Evolutionary conservation across 179 eudicot genomes (phyloP), one percentile per base, ranked within the genome.

Genomic region (Gypsophila paniculata): DNA sequence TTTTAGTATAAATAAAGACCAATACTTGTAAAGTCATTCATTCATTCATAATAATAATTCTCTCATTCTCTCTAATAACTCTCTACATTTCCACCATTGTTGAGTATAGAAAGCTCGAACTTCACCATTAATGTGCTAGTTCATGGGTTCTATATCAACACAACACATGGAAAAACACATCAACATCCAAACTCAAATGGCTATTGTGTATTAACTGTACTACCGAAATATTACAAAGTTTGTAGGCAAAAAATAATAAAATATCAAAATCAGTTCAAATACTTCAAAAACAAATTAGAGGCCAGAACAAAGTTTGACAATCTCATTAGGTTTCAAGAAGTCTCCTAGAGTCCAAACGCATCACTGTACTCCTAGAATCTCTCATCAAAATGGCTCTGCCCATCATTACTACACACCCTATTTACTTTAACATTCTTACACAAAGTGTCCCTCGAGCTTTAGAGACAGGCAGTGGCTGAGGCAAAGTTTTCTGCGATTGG

Each of bases 151-250:
- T 29, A 29, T 1, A 29, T 29, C 34, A 29, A 70, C 36, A 68
- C 61, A 52, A 26, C 42, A 48, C 52, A 67, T 11, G 10, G 17
- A 77, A 58, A 74, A 72, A 51, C 23, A 58, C 21, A 51, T 64
- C 25, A 69, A 32, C 34, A 36, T 46, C 61, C 32, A 29, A 51
- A 52, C 21, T 5, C 15, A 2, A 23, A 58, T 58, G 26, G 36
- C n/a, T 21, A 15, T 65, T 67, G 13, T 14, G 15, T 21, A 25
- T 25, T 58, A 11, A 29, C 38, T 23, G 22, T 48, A 17, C 12
- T 51, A 67, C 39, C 23, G 58, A 67, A 8, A 12, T 15, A 25
- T 5, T 7, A 23, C 19, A 46, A 6, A 18, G 14, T 23, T 48
- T 10, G n/a, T 23, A 14, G 34, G 12, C 48, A 26, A 48, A 48